Evolutionary conservation across 106 monocot species (phyloP).

Genomic region (Agapanthus africanus): DNA sequence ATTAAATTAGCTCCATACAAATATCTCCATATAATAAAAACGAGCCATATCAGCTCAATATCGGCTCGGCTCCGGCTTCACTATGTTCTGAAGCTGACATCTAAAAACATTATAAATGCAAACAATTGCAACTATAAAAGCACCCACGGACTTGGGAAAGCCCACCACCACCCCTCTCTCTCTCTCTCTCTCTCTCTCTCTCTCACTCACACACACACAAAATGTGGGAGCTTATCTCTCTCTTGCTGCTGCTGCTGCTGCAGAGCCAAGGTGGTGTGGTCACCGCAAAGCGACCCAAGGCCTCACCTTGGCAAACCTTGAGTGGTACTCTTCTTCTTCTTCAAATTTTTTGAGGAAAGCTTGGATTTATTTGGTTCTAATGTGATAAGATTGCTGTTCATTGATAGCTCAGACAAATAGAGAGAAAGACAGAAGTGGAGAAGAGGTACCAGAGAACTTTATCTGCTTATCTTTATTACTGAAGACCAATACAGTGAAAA

Average conservation of each 20-base stretch:
- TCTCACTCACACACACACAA: too few species aligned
- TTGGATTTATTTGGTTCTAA: not conserved
- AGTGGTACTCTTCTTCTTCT: conserved; percentile 14
- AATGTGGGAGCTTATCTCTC: conserved; percentile 6
- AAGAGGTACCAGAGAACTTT: too few species aligned
- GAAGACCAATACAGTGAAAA: too few species aligned
- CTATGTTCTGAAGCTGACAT: too few species aligned
- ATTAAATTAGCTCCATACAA: too few species aligned
- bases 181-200: not conserved
- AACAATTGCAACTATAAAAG: not conserved
- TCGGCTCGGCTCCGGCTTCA: too few species aligned
- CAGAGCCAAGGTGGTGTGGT: not conserved
- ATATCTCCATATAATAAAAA: too few species aligned
- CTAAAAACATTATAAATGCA: too few species aligned
- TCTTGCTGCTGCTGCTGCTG: conserved; percentile 7
- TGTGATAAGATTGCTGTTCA: not conserved
- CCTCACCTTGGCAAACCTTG: conserved; percentile 25
- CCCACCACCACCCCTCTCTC: not conserved
- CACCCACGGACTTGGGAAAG: not conserved
- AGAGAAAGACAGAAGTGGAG: too few species aligned
- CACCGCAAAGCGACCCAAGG: conserved; percentile 9
- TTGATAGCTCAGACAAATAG: too few species aligned
- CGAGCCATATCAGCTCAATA: too few species aligned
- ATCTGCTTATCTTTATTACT: too few species aligned
- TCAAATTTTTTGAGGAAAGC: not conserved